Evolutionary conservation across 768 basidiomycete species (phyloP), one percentile per base, ranked within the genome.

Genomic region (Suillus lakei): DNA sequence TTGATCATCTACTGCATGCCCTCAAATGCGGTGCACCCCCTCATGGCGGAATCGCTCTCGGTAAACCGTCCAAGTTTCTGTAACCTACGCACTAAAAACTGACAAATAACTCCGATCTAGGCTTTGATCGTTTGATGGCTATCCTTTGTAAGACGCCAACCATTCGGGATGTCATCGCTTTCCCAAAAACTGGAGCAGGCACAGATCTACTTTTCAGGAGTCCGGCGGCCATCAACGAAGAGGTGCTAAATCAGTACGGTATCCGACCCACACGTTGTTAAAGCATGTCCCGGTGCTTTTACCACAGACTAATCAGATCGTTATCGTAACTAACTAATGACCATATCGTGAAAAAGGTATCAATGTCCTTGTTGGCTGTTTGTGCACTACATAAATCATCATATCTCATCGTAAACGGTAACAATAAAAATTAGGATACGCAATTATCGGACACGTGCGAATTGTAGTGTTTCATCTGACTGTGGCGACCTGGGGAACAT

Each of bases 121-220:
- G 96, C 54, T 93, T 98, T 69, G 96, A 98, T 83, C 88, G 96
- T 39, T 81, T 98, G 67, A 91, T 98, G 88, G 85, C 95, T 15
- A 95, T 96, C 68, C 84, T 98, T 4, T 96, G 94, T 81, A 87
- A 89, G 67, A 86, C 94, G 4, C 85, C 86, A 65, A 95, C 95
- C 44, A 98, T 98, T 70, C 86, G 95, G 66, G 95, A 98, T 71
- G 96, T 98, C 68, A 97, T 98, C 69, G 96, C 96, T 23, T 98
- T 98, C 81, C 96, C 96, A 10, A 98, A 98, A 82, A 91, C 92
- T 9, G 86, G 88, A 46, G 86, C 81, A 65, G 96, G 96, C 6
- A 85, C 88, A 28, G 96, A 98, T 78, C 86, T 89, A 50, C 86
- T 97, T 44, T 96, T 98, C 84, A 91, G 88, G 78, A 95, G 94